phyloP scores from a whole-genome alignment of 108 stramenopile genomes.

The Fistulifera pelliculosa region DNA sequence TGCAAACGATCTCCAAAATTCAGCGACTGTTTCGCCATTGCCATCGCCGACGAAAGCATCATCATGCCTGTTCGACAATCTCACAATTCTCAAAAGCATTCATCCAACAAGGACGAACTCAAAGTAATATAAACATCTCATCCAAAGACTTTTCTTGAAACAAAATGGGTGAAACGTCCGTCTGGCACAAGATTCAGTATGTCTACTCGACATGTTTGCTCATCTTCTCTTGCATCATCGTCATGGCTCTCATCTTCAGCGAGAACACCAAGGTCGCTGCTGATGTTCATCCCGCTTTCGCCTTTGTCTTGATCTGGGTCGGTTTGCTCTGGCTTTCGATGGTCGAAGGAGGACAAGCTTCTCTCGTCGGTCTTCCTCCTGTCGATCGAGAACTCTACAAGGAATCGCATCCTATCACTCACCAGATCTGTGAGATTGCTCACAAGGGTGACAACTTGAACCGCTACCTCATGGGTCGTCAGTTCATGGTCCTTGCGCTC shows the following conservation, averaged over 20 bases:
- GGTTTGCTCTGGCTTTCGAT: constrained; percentile 55
- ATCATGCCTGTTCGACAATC: too few relatives aligned
- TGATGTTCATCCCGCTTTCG: constrained; percentile 44
- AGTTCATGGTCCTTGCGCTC: constrained; percentile 71
- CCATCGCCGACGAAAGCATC: too few relatives aligned
- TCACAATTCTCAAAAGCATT: too few relatives aligned
- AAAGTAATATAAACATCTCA: too few relatives aligned
- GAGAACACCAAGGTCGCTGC: constrained; percentile 47
- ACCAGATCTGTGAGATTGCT: constrained; percentile 33
- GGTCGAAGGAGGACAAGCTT: constrained; percentile 75
- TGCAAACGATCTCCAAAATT: too few relatives aligned
- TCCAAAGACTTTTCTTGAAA: too few relatives aligned
- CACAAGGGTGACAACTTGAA: constrained; percentile 82
- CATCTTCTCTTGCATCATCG: constrained; percentile 12
- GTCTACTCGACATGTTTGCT: constrained; percentile 9
- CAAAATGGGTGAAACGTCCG: too few relatives aligned
- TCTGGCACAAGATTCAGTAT: background rate
- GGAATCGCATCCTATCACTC: constrained; percentile 60
- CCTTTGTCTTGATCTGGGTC: constrained; percentile 32
- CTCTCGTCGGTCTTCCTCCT: constrained; percentile 66
- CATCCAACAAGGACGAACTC: too few relatives aligned
- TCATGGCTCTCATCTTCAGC: constrained; percentile 30
- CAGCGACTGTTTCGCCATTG: too few relatives aligned
- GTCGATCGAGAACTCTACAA: constrained; percentile 57
- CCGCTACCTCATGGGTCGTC: constrained; percentile 77